Evolutionary conservation across 1,284 basidiomycete species (phyloP), one percentile per base, ranked within the genome.

Genomic region (Papiliotrema terrestris): DNA sequence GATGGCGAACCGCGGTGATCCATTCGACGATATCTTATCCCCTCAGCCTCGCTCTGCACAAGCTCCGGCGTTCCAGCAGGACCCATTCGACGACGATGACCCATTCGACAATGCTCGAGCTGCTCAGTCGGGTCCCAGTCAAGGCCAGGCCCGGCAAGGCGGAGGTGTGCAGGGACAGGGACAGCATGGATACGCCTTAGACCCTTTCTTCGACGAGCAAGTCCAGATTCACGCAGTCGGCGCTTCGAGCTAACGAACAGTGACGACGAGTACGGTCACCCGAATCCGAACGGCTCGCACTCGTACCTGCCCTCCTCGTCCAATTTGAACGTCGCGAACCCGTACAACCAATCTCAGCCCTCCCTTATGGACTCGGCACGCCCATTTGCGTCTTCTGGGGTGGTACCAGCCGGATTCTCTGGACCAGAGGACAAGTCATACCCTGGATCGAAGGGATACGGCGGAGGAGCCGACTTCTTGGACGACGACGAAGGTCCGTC

Each of bases 121-220:
- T 39, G 49, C 17, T 22, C 46, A 52, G 19, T 13, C 45, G 29
- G 35, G 56, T 19, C 43, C 42, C 19, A 23, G 8, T 35, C 22
- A 14, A 3, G 13, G 32, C 25, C 8, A 25, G 5, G 15, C 45
- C 13, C 26, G 42, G 2, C 38, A 20, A 37, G 44, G 13, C 26
- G 20, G 32, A 19, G 37, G n/a, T 14, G 19, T 20, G 29, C 51
- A 52, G 53, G 45, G 44, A 44, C 55, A 54, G 14, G 55, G 57
- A 44, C 64, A 67, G 50, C 63, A 66, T 38, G 69, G 72, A 14
- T 72, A 69, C 54, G 67, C 69, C 11, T 52, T 77, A 41, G 75
- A 77, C 59, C 72, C 73, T 0, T 77, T 77, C 67, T 77, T 77
- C 54, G 74, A 77, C 61, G 75, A 77, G 75, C 74, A 55, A 66